Evolutionary conservation across 345 rosid species (phyloP).

Genomic region (Aurinia saxatilis): DNA sequence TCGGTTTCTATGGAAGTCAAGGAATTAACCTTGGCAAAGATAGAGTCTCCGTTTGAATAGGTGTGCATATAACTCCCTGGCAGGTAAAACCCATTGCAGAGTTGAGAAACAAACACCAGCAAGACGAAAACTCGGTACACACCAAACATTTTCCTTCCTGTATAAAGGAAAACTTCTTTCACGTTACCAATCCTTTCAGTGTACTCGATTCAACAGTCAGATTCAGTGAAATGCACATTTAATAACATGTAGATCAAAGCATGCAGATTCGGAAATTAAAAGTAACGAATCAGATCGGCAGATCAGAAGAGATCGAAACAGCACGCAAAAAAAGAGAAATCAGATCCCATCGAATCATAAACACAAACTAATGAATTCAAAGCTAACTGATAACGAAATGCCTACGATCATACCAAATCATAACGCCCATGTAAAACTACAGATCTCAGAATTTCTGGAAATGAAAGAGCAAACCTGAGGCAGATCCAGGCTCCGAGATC

Average conservation of each 20-base stretch:
- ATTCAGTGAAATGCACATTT: background rate
- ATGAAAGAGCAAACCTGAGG: constrained; percentile 13
- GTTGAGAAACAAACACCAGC: constrained; percentile 32
- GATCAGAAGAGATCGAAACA: too few species aligned
- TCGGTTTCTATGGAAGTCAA: constrained; percentile 85
- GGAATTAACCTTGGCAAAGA: constrained; percentile 74
- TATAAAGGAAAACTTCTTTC: background rate
- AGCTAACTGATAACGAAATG: background rate
- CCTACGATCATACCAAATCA: background rate
- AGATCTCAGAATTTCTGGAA: constrained; percentile 4
- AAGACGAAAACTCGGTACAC: constrained; percentile 34
- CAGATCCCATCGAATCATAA: constrained; percentile 16
- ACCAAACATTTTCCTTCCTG: constrained; percentile 28
- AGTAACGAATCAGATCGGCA: background rate
- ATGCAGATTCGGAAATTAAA: background rate
- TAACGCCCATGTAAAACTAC: background rate
- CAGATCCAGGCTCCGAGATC: constrained; percentile 20
- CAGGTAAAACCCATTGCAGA: constrained; percentile 65
- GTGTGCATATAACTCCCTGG: constrained; percentile 92
- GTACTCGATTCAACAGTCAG: background rate
- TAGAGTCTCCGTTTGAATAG: constrained; percentile 39
- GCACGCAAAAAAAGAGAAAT: background rate
- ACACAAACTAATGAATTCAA: background rate
- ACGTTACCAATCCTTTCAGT: background rate
- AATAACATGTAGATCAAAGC: constrained; percentile 10